phyloP scores from a whole-genome alignment of 2,329 filamentous ascomycete species.

The Alternaria viburni region DNA sequence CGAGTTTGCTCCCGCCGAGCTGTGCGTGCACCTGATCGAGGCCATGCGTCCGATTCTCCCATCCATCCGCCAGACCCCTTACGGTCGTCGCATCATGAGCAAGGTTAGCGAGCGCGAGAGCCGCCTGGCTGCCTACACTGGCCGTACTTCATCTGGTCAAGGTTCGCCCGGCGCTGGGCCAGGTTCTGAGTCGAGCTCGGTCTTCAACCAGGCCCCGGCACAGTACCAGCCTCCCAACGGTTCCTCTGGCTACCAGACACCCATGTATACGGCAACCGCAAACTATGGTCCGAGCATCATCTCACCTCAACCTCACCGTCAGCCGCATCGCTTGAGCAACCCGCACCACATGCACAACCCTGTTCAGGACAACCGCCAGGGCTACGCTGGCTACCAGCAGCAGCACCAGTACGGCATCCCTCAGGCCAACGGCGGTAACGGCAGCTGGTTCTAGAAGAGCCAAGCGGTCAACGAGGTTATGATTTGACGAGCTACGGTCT shows the following conservation, averaged over 20 bases:
- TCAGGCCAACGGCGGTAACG: conserved; percentile 9
- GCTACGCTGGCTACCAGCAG: conserved; percentile 47
- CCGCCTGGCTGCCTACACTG: conserved; percentile 41
- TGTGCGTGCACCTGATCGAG: conserved; percentile 71
- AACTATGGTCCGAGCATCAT: conserved; percentile 46
- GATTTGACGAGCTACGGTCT: conserved; percentile 58
- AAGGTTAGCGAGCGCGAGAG: conserved; percentile 73
- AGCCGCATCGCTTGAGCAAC: conserved; percentile 47
- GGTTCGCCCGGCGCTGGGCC: conserved; percentile 40
- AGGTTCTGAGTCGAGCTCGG: conserved; percentile 26
- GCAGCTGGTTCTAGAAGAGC: conserved; percentile 11
- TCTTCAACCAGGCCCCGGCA: conserved; percentile 26
- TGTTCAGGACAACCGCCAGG: conserved; percentile 47
- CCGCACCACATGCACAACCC: conserved; percentile 46
- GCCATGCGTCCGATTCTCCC: conserved; percentile 84
- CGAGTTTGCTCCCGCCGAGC: conserved; percentile 44
- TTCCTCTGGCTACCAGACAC: conserved; percentile 30
- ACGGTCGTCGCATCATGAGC: conserved; percentile 89
- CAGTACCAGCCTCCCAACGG: conserved; percentile 7
- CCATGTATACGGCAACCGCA: conserved; percentile 45
- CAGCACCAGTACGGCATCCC: conserved; percentile 46
- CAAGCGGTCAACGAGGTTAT: conserved; percentile 52
- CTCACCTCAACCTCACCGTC: conserved; percentile 43
- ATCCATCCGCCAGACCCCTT: conserved; percentile 85
- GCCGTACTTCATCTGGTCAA: conserved; percentile 30